Evolutionary conservation across 108 stramenopile species (phyloP).

Genomic region (Nitzschia inconspicua): DNA sequence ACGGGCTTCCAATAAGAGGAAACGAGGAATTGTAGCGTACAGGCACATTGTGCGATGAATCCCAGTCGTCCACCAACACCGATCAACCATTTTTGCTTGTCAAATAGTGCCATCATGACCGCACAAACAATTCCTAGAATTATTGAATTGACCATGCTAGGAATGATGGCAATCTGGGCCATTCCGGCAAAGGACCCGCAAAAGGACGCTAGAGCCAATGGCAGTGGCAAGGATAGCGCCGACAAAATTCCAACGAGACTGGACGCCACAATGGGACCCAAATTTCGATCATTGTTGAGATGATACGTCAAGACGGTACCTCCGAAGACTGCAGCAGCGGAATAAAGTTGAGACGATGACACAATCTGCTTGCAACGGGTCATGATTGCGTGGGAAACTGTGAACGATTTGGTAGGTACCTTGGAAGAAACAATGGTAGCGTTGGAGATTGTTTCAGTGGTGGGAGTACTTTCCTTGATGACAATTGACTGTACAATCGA

Average conservation of each 20-base stretch:
- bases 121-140: slow-evolving; percentile 11
- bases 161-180: slow-evolving; percentile 17
- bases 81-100: slow-evolving; percentile 12
- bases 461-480: too few species aligned
- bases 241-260: neutral
- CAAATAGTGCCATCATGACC: slow-evolving; percentile 4
- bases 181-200: slow-evolving; percentile 19
- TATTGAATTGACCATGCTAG: neutral
- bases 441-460: too few species aligned
- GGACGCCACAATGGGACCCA: slow-evolving; percentile 7
- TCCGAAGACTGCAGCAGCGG: slow-evolving; percentile 2
- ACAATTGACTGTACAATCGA: too few species aligned
- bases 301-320: slow-evolving; percentile 9
- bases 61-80: slow-evolving; percentile 21
- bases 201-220: slow-evolving; percentile 8
- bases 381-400: too few species aligned
- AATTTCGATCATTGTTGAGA: slow-evolving; percentile 9
- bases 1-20: neutral
- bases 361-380: too few species aligned
- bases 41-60: slow-evolving; percentile 19
- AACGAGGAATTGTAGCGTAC: slow-evolving; percentile 16
- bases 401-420: too few species aligned
- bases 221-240: neutral
- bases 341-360: too few species aligned
- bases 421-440: too few species aligned